A percentile compares a stretch with the other conserved stretches of the same genome.
These are phyloP conservation scores for Huntiella omanensis DNA, from an alignment of 2,329 filamentous ascomycete genomes.

Conservation along the genomic window DNA sequence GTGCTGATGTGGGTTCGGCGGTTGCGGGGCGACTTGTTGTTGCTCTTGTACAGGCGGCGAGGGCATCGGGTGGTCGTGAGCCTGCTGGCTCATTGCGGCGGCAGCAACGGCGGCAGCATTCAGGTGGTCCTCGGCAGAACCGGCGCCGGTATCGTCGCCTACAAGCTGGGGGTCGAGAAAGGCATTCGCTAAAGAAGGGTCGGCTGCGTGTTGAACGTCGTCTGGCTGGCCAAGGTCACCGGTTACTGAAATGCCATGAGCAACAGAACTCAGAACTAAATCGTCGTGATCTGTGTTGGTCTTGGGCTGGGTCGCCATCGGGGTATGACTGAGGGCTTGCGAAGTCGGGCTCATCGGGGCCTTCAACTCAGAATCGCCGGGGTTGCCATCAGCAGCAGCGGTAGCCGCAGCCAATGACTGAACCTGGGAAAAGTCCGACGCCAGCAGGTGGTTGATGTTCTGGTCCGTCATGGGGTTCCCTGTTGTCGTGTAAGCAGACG, in stretches of 20 bases:
- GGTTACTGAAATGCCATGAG: background rate
- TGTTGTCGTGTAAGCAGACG: conserved; percentile 27
- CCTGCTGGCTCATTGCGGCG: conserved; percentile 13
- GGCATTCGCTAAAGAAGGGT: conserved; percentile 34
- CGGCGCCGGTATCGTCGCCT: conserved; percentile 1
- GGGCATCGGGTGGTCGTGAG: conserved; percentile 1
- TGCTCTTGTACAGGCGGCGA: no score
- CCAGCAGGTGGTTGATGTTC: conserved; percentile 6
- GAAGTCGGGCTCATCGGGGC: conserved; percentile 1
- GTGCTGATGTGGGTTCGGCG: no score
- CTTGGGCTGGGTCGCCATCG: background rate
- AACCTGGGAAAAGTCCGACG: conserved; percentile 6
- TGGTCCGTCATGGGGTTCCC: conserved; percentile 10
- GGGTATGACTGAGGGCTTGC: background rate
- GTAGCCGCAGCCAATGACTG: background rate
- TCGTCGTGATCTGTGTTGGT: conserved; percentile 4
- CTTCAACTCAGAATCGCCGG: background rate
- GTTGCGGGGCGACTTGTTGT: no score
- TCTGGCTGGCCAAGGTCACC: conserved; percentile 23
- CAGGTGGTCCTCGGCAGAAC: background rate
- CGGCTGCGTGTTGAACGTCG: conserved; percentile 23
- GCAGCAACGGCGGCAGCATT: background rate
- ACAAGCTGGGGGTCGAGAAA: conserved; percentile 33
- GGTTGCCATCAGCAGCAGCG: background rate
- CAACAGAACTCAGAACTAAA: conserved; percentile 1